A percentile compares a stretch with the other conserved stretches of the same genome.
Evolutionary conservation across 2,329 filamentous ascomycete species (phyloP).

Genomic region (Aspergillus felis): DNA sequence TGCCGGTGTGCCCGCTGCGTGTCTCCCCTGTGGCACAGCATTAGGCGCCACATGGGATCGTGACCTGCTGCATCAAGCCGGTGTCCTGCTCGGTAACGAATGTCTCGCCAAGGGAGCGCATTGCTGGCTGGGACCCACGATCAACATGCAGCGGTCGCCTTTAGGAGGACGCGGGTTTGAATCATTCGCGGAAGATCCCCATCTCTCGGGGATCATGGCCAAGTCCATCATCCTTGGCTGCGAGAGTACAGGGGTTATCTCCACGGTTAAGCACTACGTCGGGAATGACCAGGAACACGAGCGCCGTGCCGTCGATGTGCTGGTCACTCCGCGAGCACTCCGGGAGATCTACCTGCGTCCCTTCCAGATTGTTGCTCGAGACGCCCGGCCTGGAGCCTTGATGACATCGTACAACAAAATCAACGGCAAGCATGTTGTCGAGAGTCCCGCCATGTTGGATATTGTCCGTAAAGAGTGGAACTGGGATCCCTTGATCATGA

Average conservation of each 20-base stretch:
- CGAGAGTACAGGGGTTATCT: slow-evolving; percentile 65
- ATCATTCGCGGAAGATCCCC: slow-evolving; percentile 24
- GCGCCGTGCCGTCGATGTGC: slow-evolving; percentile 26
- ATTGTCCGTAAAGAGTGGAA: slow-evolving; percentile 32
- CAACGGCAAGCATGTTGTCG: slow-evolving; percentile 42
- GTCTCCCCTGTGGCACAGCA: slow-evolving; percentile 57
- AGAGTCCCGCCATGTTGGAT: slow-evolving; percentile 24
- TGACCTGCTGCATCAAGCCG: slow-evolving; percentile 52
- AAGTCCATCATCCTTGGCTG: slow-evolving; percentile 54
- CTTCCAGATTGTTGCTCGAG: slow-evolving; percentile 54
- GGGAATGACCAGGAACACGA: slow-evolving; percentile 34
- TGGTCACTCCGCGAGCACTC: slow-evolving; percentile 45
- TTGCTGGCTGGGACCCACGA: slow-evolving; percentile 58
- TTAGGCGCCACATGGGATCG: slow-evolving; percentile 58
- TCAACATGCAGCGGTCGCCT: slow-evolving; percentile 59
- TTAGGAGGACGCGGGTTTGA: slow-evolving; percentile 26
- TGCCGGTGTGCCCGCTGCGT: slow-evolving; percentile 58
- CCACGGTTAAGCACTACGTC: slow-evolving; percentile 63
- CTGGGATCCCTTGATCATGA: slow-evolving; percentile 32
- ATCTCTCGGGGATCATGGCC: slow-evolving; percentile 20
- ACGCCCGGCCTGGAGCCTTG: slow-evolving; percentile 49
- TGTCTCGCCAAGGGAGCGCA: slow-evolving; percentile 58
- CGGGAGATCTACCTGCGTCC: slow-evolving; percentile 58
- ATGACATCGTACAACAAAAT: slow-evolving; percentile 54
- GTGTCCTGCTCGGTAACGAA: slow-evolving; percentile 64